These are phyloP conservation scores for Ganoderma sp. DNA, from an alignment of 1,284 basidiomycete genomes.

Conservation along the genomic window DNA sequence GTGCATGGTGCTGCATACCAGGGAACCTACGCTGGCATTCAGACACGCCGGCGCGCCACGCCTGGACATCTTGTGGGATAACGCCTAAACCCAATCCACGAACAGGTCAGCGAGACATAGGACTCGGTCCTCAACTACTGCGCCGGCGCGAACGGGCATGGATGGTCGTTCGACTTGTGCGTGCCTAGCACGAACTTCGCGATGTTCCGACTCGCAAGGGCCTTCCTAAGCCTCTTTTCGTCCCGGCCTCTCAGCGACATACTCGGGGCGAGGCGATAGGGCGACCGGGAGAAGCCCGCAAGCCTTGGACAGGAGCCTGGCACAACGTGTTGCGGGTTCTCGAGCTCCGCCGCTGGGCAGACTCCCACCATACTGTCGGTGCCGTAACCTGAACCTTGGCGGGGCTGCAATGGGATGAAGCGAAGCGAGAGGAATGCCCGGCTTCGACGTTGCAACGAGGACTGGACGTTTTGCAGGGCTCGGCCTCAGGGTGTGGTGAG, in stretches of 20 bases:
- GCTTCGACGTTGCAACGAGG: background rate
- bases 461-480: background rate
- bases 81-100: background rate
- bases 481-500: background rate
- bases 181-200: background rate
- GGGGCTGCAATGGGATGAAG: background rate
- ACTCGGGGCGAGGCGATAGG: slow-evolving; percentile 5
- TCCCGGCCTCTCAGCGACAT: background rate
- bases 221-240: background rate
- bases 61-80: background rate
- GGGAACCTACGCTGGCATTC: background rate
- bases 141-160: background rate
- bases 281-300: background rate
- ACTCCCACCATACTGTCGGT: slow-evolving; percentile 5
- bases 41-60: background rate
- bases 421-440: slow-evolving; percentile 3
- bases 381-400: background rate
- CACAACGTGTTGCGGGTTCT: slow-evolving; percentile 1
- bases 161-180: background rate
- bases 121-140: background rate
- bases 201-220: background rate
- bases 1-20: background rate
- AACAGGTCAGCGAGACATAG: background rate
- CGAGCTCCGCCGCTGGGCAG: slow-evolving; percentile 5
- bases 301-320: background rate